Evolutionary conservation across 768 basidiomycete genomes (phyloP).

Genomic region (Crepidotus variabilis): DNA sequence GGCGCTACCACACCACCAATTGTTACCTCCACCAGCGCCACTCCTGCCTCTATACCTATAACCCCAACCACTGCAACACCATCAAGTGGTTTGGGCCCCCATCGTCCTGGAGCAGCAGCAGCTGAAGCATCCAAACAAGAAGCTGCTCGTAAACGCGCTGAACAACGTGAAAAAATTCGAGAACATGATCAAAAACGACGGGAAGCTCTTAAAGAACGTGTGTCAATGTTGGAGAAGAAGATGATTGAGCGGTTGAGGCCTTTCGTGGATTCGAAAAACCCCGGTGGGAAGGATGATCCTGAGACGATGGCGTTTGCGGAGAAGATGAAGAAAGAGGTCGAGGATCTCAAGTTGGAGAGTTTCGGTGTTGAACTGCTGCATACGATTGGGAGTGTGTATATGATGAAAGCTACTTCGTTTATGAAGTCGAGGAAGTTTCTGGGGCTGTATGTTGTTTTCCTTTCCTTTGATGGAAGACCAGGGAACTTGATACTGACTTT

Average conservation of each 20-base stretch:
- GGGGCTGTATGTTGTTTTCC: conserved; percentile 62
- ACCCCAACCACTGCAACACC: neutral
- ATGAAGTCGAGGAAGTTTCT: conserved; percentile 90
- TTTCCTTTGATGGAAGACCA: conserved; percentile 8
- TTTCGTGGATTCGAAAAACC: conserved; percentile 85
- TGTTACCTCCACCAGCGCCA: conserved; percentile 1
- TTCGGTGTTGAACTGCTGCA: conserved; percentile 97
- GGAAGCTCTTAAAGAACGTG: conserved; percentile 75
- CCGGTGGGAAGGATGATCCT: conserved; percentile 74
- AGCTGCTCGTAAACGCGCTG: conserved; percentile 61
- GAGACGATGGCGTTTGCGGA: conserved; percentile 80
- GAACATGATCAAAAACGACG: conserved; percentile 80
- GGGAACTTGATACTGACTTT: neutral
- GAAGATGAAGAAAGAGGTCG: conserved; percentile 78
- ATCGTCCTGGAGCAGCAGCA: neutral
- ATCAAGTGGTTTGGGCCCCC: neutral
- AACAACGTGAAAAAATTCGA: conserved; percentile 81
- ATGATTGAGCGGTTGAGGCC: conserved; percentile 83
- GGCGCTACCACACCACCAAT: neutral
- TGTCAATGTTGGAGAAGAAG: conserved; percentile 72
- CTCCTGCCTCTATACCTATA: conserved; percentile 7
- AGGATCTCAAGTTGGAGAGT: conserved; percentile 94
- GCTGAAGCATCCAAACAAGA: conserved; percentile 28
- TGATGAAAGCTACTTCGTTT: conserved; percentile 88
- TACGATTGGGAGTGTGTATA: conserved; percentile 88